phyloP scores from a whole-genome alignment of 306 rosid species.

The Dryas drummondii region DNA sequence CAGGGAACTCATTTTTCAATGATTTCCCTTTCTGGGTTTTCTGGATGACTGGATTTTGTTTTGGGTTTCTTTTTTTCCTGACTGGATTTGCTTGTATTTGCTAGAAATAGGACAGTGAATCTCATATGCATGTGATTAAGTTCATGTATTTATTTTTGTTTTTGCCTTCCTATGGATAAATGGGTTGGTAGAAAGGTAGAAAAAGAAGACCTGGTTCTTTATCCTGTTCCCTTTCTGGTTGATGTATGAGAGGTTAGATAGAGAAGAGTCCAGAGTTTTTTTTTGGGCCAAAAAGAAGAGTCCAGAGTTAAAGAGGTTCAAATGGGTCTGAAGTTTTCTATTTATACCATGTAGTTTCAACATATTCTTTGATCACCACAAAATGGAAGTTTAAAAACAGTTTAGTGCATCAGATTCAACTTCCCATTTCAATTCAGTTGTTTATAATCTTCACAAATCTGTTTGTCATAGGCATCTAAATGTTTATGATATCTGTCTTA shows the following conservation, averaged over 20 bases:
- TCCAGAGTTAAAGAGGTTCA: slow-evolving; percentile 26
- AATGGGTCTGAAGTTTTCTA: slow-evolving; percentile 27
- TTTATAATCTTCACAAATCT: slow-evolving; percentile 14
- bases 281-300: neutral
- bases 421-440: slow-evolving; percentile 23
- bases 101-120: slow-evolving; percentile 25
- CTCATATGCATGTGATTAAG: slow-evolving; percentile 20
- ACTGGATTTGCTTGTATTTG: slow-evolving; percentile 30
- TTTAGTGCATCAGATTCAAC: slow-evolving; percentile 14
- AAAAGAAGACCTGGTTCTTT: slow-evolving; percentile 33
- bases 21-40: slow-evolving; percentile 10
- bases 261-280: slow-evolving; percentile 18
- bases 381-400: neutral
- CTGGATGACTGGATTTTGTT: slow-evolving; percentile 6
- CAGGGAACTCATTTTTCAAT: slow-evolving; percentile 40
- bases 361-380: slow-evolving; percentile 20
- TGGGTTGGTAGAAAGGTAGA: slow-evolving; percentile 37
- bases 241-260: slow-evolving; percentile 7
- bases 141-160: slow-evolving; percentile 11
- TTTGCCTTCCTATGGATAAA: slow-evolving; percentile 36
- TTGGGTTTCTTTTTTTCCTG: slow-evolving; percentile 22
- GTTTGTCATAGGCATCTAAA: slow-evolving; percentile 31
- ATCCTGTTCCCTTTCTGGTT: slow-evolving; percentile 19
- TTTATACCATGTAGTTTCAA: slow-evolving; percentile 26
- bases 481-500: slow-evolving; percentile 21